Evolutionary conservation across 2,329 filamentous ascomycete species (phyloP).

Genomic region (Sporothrix sp.): DNA sequence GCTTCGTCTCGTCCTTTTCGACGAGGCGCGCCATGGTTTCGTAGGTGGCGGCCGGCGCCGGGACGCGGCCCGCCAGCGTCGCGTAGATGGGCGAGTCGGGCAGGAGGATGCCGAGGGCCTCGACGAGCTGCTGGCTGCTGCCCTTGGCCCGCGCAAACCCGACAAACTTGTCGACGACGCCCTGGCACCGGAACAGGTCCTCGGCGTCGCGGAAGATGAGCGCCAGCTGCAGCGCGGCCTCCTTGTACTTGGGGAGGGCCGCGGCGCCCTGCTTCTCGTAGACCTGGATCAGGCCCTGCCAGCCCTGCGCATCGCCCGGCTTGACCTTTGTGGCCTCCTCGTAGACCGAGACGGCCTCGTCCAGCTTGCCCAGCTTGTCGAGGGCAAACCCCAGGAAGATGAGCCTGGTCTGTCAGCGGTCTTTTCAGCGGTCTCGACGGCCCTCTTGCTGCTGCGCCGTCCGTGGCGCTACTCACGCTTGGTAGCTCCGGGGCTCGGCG

Average conservation of each 20-base stretch:
- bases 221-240: conserved; percentile 63
- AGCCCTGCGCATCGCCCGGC: conserved; percentile 69
- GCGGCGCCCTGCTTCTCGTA: conserved; percentile 67
- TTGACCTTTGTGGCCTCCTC: conserved; percentile 61
- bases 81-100: conserved; percentile 74
- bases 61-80: conserved; percentile 73
- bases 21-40: conserved; percentile 72
- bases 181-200: conserved; percentile 53
- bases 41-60: conserved; percentile 71
- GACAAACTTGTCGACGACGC: conserved; percentile 70
- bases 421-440: too few species aligned
- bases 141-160: conserved; percentile 65
- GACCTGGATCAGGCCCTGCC: conserved; percentile 79
- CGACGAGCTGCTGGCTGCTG: conserved; percentile 61
- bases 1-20: conserved; percentile 78
- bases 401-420: conserved; percentile 30
- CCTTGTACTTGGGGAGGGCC: conserved; percentile 64
- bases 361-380: conserved; percentile 62
- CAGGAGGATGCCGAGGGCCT: conserved; percentile 65
- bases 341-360: conserved; percentile 71
- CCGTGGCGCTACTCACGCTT: conserved; percentile 43
- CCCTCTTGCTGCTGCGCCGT: too few species aligned
- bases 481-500: conserved; percentile 69
- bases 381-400: conserved; percentile 82
- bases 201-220: conserved; percentile 61